These are phyloP conservation scores for Tylopilus rubrobrunneus DNA, from an alignment of 768 basidiomycete genomes.

Conservation along the genomic window DNA sequence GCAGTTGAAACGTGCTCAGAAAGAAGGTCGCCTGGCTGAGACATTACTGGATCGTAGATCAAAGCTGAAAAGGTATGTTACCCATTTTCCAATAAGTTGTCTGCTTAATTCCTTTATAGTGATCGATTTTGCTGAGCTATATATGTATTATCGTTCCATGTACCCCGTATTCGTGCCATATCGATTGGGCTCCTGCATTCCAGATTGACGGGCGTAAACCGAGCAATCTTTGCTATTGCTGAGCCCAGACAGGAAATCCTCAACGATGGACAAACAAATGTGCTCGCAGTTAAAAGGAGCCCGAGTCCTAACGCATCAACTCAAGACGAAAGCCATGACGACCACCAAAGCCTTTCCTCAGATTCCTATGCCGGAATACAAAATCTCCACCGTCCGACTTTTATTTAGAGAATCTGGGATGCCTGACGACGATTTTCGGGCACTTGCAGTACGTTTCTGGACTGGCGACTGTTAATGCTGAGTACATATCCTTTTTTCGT, in stretches of 20 bases:
- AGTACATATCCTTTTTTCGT: not conserved
- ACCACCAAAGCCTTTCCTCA: not conserved
- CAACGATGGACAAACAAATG: slow-evolving; percentile 5
- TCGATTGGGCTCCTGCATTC: slow-evolving; percentile 12
- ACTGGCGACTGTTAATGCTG: not conserved
- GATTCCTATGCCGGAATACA: not conserved
- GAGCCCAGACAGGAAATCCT: slow-evolving; percentile 2
- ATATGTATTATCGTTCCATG: slow-evolving; percentile 9
- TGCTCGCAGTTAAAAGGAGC: slow-evolving; percentile 1
- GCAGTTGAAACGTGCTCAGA: slow-evolving; percentile 73
- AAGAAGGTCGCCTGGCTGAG: slow-evolving; percentile 79
- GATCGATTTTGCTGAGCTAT: slow-evolving; percentile 43
- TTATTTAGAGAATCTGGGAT: not conserved
- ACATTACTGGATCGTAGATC: slow-evolving; percentile 74
- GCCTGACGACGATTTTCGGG: not conserved
- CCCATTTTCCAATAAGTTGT: not conserved
- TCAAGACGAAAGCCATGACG: slow-evolving; percentile 2
- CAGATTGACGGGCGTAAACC: slow-evolving; percentile 3
- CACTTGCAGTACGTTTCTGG: slow-evolving; percentile 7
- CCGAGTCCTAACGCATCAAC: not conserved
- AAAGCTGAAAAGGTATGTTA: slow-evolving; percentile 75
- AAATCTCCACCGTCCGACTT: not conserved
- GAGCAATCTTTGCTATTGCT: not conserved
- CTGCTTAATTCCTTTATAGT: slow-evolving; percentile 22
- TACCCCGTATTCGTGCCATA: slow-evolving; percentile 14